A percentile compares a stretch with the other conserved stretches of the same genome.
Conservation (phyloP, 2,329 filamentous ascomycete genomes). For the Coniochaeta sp. region DNA sequence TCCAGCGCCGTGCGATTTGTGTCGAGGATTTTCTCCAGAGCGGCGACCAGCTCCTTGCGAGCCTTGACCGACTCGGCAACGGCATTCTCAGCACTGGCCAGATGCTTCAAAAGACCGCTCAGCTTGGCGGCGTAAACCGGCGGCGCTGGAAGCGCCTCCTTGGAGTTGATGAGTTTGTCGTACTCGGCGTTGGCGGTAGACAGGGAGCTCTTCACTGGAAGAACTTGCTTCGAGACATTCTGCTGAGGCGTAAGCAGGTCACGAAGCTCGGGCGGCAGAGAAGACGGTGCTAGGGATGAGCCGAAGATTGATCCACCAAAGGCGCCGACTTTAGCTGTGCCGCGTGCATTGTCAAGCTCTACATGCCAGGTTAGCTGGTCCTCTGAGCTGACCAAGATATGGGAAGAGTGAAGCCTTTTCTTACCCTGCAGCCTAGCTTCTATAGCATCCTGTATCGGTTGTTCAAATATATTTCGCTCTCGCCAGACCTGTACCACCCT, state of each 20-base stretch:
- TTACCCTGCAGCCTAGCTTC: constrained; percentile 74
- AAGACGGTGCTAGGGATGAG: constrained; percentile 39
- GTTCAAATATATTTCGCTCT: constrained; percentile 76
- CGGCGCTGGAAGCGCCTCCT: constrained; percentile 58
- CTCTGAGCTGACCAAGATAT: background rate
- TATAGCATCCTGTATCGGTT: constrained; percentile 69
- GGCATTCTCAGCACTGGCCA: constrained; percentile 82
- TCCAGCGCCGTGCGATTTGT: constrained; percentile 63
- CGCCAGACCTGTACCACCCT: constrained; percentile 94
- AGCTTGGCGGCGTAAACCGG: constrained; percentile 89
- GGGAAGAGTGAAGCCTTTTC: constrained; percentile 15
- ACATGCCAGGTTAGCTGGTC: constrained; percentile 8
- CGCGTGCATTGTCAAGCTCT: constrained; percentile 58
- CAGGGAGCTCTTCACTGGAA: constrained; percentile 59
- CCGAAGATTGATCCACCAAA: constrained; percentile 63
- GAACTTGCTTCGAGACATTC: constrained; percentile 63
- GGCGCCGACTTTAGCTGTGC: constrained; percentile 40
- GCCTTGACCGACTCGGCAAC: constrained; percentile 87
- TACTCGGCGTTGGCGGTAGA: constrained; percentile 74
- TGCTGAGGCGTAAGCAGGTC: constrained; percentile 69
- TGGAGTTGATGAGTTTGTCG: constrained; percentile 67
- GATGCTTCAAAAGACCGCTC: constrained; percentile 79
- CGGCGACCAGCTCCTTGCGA: constrained; percentile 67
- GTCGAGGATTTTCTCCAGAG: constrained; percentile 74
- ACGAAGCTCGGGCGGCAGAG: constrained; percentile 67